Percentiles rank a stretch among this genome's conserved stretches.
Evolutionary conservation across 73 alveolate genomes (phyloP).

Genomic region (Effrenium voratum): DNA sequence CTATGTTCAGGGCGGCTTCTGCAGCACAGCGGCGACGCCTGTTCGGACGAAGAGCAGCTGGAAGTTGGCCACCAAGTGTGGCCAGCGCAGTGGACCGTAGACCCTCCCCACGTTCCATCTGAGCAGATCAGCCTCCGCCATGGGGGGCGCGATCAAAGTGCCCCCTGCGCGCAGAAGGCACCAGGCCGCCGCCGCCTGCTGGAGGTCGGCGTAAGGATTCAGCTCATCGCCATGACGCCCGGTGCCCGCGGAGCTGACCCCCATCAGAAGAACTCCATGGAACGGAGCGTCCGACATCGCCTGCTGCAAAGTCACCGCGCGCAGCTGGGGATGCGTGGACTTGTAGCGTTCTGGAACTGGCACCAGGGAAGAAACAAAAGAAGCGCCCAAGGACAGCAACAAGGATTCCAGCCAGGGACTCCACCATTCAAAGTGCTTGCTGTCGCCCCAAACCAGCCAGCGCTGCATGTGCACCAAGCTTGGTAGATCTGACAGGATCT

Average conservation of each 20-base stretch:
- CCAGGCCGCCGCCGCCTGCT: constrained; percentile 54
- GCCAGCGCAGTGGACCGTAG: constrained; percentile 55
- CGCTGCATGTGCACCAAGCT: background rate
- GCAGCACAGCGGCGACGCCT: constrained; percentile 35
- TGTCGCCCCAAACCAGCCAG: constrained; percentile 79
- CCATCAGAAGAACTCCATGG: constrained; percentile 55
- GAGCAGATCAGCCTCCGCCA: constrained; percentile 10
- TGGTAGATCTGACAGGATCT: constrained; percentile 34
- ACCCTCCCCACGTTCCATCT: constrained; percentile 52
- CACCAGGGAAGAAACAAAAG: constrained; percentile 18
- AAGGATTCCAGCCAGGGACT: constrained; percentile 61
- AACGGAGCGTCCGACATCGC: constrained; percentile 28
- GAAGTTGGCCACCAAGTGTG: constrained; percentile 53
- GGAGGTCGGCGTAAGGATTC: constrained; percentile 58
- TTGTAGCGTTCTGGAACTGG: constrained; percentile 31
- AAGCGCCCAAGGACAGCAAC: constrained; percentile 34
- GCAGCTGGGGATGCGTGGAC: constrained; percentile 26
- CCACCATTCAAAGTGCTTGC: constrained; percentile 82
- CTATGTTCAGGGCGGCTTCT: too few species aligned
- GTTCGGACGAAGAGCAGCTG: constrained; percentile 22
- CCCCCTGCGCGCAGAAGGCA: constrained; percentile 54
- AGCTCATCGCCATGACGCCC: constrained; percentile 61
- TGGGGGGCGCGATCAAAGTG: constrained; percentile 29
- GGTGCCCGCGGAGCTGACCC: constrained; percentile 1
- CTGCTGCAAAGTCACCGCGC: constrained; percentile 6